Evolutionary conservation across 208 protist genomes (phyloP), one percentile per base, ranked within the genome.

Genomic region (Leishmania tarentolae): DNA sequence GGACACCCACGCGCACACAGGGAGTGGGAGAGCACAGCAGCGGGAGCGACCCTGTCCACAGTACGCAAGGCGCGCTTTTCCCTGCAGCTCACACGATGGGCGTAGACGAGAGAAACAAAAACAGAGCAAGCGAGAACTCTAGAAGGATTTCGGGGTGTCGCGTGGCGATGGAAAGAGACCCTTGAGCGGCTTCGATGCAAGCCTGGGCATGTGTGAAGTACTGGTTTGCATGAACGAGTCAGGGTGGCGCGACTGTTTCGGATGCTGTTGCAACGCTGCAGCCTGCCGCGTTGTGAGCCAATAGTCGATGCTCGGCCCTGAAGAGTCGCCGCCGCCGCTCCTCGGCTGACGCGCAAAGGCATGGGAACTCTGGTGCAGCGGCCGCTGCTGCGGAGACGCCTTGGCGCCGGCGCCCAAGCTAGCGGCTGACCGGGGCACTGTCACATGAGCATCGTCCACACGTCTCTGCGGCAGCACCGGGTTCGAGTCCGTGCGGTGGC

Each of bases 401-500:
- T 44, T 78, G 69, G 53, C 11, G 52, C 40, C 13, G 24, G 44
- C 68, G 3, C 44, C 31, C 13, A 52, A 53, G 40, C 42, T 31
- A 35, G 68, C 24, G 42, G 21, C 47, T 17, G 72, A 13, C 35
- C 63, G 72, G 19, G 68, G 42, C 19, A 47, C 11, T 35, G 44
- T 53, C 21, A 28, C 68, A 35, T 44, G 17, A n/a, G 13, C 9
- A 73, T 50, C 47, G 28, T 42, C 78, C 15, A 61, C 37, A 28
- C 46, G 66, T 7, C 52, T 35, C 35, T 9, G 44, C 42, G 40
- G 17, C 40, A n/a, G 65, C 17, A 24, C 24, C 21, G 42, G 44
- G 42, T 46, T n/a, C 44, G 57, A 68, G 11, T 86, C 83, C 15
- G 47, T 42, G 35, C 84, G 87, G 31, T 46, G 68, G 8, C 89